Percentiles rank a stretch among this genome's conserved stretches.
phyloP scores from a whole-genome alignment of 1,139 yeast species.

The Magnusiomyces suaveolens region DNA sequence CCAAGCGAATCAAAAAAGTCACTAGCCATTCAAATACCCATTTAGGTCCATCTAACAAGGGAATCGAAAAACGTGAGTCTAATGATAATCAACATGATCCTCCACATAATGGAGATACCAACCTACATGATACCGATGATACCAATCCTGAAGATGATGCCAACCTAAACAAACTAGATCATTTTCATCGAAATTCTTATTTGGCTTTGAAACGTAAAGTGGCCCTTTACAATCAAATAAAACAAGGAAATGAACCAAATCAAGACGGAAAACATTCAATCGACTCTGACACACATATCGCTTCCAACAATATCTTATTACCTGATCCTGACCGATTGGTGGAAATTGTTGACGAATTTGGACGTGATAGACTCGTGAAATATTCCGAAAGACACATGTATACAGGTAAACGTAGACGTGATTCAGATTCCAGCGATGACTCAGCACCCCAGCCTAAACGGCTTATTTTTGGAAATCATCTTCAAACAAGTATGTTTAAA shows the following conservation, averaged over 20 bases:
- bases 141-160: slow-evolving; percentile 5
- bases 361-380: slow-evolving; percentile 26
- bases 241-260: slow-evolving; percentile 16
- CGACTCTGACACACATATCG: neutral
- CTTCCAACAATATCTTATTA: slow-evolving; percentile 4
- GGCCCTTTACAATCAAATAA: slow-evolving; percentile 18
- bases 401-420: neutral
- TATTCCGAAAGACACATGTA: slow-evolving; percentile 15
- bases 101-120: neutral
- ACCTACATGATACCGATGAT: neutral
- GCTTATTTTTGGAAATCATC: slow-evolving; percentile 8
- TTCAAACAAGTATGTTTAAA: slow-evolving; percentile 9
- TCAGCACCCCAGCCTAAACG: neutral
- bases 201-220: slow-evolving; percentile 19
- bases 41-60: slow-evolving; percentile 9
- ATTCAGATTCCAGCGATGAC: neutral
- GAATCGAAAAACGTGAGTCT: neutral
- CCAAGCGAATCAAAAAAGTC: slow-evolving; percentile 8
- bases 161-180: neutral
- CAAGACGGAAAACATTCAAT: slow-evolving; percentile 8
- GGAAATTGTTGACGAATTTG: slow-evolving; percentile 30
- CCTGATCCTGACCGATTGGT: slow-evolving; percentile 17
- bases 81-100: neutral
- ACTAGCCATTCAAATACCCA: neutral
- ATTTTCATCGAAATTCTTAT: slow-evolving; percentile 2